Conservation (phyloP, 352 stramenopile genomes). For the Phytophthora sojae region DNA sequence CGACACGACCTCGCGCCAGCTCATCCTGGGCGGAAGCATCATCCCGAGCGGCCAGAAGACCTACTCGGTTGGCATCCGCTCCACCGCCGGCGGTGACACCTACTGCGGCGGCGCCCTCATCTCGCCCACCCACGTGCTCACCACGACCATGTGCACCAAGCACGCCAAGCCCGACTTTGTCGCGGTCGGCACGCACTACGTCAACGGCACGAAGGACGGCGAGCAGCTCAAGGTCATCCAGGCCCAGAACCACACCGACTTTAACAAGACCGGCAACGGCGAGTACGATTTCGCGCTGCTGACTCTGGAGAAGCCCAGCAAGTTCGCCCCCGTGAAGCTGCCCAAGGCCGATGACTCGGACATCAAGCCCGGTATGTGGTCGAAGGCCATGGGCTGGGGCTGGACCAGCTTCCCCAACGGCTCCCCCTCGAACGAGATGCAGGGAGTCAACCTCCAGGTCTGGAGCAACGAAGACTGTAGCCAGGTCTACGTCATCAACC, state of each 20-base stretch:
- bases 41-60: conserved; percentile 44
- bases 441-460: no score
- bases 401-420: no score
- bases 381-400: conserved; percentile 44
- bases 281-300: conserved; percentile 54
- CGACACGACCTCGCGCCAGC: conserved; percentile 7
- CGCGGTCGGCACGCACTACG: conserved; percentile 24
- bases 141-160: no score
- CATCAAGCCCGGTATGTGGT: conserved; percentile 21
- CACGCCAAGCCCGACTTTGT: no score
- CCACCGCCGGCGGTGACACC: conserved; percentile 16
- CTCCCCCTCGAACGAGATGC: no score
- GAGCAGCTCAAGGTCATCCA: conserved; percentile 23
- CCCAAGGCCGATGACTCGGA: conserved; percentile 33
- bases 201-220: no score
- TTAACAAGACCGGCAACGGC: neutral
- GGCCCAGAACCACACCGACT: conserved; percentile 14
- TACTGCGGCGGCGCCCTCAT: conserved; percentile 25
- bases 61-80: conserved; percentile 37
- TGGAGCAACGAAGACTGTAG: conserved; percentile 44
- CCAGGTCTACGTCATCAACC: conserved; percentile 26
- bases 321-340: conserved; percentile 38
- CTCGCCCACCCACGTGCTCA: no score
- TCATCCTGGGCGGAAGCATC: conserved; percentile 45
- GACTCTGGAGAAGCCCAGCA: conserved; percentile 37